phyloP scores from a whole-genome alignment of 352 stramenopile genomes.

The Phytophthora kernoviae region DNA sequence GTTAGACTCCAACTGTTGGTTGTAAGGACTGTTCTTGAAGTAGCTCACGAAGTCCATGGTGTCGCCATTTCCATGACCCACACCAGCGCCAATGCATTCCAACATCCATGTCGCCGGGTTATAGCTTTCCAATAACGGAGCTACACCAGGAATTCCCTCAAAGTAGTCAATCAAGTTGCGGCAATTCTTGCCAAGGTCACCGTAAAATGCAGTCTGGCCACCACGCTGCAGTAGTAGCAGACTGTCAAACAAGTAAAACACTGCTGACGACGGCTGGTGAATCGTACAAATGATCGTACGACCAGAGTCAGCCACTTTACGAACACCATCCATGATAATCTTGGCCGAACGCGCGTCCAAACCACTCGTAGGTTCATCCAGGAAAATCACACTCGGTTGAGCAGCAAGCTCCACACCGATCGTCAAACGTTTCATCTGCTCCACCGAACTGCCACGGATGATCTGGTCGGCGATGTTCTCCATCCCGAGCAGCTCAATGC shows the following conservation, averaged over 20 bases:
- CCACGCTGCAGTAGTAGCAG: conserved; percentile 67
- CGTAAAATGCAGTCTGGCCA: conserved; percentile 44
- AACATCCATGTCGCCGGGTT: conserved; percentile 24
- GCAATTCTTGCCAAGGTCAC: conserved; percentile 31
- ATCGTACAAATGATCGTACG: conserved; percentile 86
- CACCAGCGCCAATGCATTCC: conserved; percentile 42
- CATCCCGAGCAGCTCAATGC: conserved; percentile 28
- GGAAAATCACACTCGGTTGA: no score
- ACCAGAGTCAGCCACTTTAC: conserved; percentile 71
- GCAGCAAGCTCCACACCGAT: no score
- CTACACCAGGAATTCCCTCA: conserved; percentile 12
- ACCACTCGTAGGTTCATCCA: conserved; percentile 9
- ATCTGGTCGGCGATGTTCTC: conserved; percentile 18
- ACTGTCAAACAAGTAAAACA: conserved; percentile 82
- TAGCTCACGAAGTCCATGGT: conserved; percentile 19
- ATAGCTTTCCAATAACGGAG: conserved; percentile 44
- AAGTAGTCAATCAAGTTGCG: conserved; percentile 41
- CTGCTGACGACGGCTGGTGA: conserved; percentile 84
- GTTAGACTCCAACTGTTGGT: conserved; percentile 3
- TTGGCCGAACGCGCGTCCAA: conserved; percentile 81
- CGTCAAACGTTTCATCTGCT: no score
- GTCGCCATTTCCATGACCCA: conserved; percentile 15
- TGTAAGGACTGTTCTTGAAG: conserved; percentile 24
- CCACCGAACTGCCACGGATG: conserved; percentile 12
- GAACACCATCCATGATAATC: conserved; percentile 75